Conservation (phyloP, 1,139 yeast species). For the Lodderomyces theae region DNA sequence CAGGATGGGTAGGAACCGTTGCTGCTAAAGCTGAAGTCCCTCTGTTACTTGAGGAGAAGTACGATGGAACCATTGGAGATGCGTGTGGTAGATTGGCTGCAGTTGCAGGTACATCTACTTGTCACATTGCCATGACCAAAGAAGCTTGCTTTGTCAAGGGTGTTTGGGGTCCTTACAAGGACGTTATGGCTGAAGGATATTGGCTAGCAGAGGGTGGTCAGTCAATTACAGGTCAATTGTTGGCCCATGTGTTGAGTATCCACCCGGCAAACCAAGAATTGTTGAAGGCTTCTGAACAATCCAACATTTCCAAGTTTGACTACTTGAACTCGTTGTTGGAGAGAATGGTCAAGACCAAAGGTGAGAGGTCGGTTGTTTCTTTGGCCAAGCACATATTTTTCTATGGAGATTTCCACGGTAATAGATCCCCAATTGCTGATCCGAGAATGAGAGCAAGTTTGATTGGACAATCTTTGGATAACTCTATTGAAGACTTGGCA, state of each 20-base stretch:
- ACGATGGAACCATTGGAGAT: conserved; percentile 45
- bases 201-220: conserved; percentile 99
- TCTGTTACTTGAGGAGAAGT: conserved; percentile 37
- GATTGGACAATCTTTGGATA: conserved; percentile 90
- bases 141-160: conserved; percentile 91
- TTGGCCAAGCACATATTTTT: conserved; percentile 83
- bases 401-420: conserved; percentile 96
- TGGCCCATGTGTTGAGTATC: conserved; percentile 83
- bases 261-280: conserved; percentile 86
- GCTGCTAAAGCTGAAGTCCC: conserved; percentile 75
- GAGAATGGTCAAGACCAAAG: conserved; percentile 52
- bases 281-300: conserved; percentile 57
- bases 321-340: conserved; percentile 75
- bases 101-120: conserved; percentile 97
- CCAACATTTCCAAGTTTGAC: conserved; percentile 76
- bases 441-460: conserved; percentile 91
- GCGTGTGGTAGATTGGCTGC: conserved; percentile 91
- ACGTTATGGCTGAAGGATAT: conserved; percentile 79
- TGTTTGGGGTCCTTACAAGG: conserved; percentile 98
- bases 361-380: conserved; percentile 68
- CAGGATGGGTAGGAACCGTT: conserved; percentile 98
- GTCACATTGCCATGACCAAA: conserved; percentile 86
- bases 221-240: conserved; percentile 90
- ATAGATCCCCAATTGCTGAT: conserved; percentile 94
- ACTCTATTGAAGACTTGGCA: conserved; percentile 79